Evolutionary conservation across 805 yeast genomes (phyloP), one percentile per base, ranked within the genome.

Genomic region (Metschnikowia kunwiensis): DNA sequence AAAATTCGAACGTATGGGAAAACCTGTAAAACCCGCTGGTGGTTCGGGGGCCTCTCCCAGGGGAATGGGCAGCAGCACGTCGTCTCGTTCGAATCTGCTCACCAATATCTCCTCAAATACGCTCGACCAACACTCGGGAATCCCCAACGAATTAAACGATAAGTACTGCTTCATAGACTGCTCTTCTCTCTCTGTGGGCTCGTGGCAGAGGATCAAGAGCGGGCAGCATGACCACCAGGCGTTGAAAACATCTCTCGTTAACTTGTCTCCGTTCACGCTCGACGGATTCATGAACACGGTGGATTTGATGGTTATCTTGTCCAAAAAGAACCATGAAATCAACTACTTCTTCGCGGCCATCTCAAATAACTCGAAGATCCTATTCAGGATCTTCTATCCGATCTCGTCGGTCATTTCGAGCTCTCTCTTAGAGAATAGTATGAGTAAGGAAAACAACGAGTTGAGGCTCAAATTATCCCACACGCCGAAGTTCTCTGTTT

Each of bases 281-380:
- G 77, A 79, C 51, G 70, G 66, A 30, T 68, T 79, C 18, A 82
- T 85, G 88, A 60, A 67, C 17, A 73, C 78, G 2, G 81, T 86
- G 14, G 93, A 85, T 58, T 62, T 85, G 35, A 64, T 83, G 57
- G 78, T 84, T n/a, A 68, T 85, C 7, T 65, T 82, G 21, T 80
- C 86, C 4, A 80, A 77, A 54, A 80, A 79, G 51, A 82, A 84
- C 57, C 66, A 70, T 41, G 91, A 84, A 53, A 69, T 84, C 37
- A 84, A 83, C 57, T 84, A 85, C 61, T 85, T 84, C 61, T 85
- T 85, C 60, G 74, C 81, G 49, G 87, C 89, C 2, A 73, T 78
- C 41, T 75, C 83, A 33, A 79, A 82, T 49, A 75, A 74, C 44
- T 75, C 80, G 34, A 80, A 78, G 52, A 80, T 83, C 24, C 58